A percentile compares a stretch with the other conserved stretches of the same genome.
phyloP scores from a whole-genome alignment of 2,329 filamentous ascomycete genomes.

The Hortaea sp. region DNA sequence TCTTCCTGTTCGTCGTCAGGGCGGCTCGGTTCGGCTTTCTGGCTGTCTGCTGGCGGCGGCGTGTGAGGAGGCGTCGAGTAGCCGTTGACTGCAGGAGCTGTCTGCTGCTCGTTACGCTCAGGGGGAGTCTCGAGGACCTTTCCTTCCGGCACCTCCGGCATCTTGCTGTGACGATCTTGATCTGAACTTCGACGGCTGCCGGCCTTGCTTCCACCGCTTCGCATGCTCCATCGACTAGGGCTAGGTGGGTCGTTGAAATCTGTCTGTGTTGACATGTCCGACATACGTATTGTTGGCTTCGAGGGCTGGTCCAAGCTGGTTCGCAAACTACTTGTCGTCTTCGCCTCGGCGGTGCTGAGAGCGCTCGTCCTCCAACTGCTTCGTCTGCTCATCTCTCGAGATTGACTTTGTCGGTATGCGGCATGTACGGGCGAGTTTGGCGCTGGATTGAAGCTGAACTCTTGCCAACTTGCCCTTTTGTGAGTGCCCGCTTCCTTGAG shows the following conservation, averaged over 20 bases:
- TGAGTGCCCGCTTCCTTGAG: constrained; percentile 82
- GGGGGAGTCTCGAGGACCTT: constrained; percentile 12
- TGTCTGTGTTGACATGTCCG: constrained; percentile 23
- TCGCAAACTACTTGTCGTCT: constrained; percentile 20
- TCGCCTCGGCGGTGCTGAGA: constrained; percentile 12
- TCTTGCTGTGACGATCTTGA: constrained; percentile 4
- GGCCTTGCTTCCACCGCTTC: constrained; percentile 11
- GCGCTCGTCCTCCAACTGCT: constrained; percentile 50
- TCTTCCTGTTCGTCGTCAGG: constrained; percentile 18
- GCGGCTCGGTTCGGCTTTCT: neutral
- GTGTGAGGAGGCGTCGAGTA: constrained; percentile 24
- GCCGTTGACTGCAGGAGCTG: constrained; percentile 15
- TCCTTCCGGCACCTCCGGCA: constrained; percentile 19
- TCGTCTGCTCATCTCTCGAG: constrained; percentile 36
- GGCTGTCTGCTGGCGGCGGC: constrained; percentile 9
- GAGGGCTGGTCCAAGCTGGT: constrained; percentile 17
- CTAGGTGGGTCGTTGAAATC: constrained; percentile 12
- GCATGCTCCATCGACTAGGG: constrained; percentile 9
- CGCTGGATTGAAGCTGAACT: constrained; percentile 72
- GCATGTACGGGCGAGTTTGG: constrained; percentile 61
- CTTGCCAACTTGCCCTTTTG: constrained; percentile 61
- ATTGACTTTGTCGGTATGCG: constrained; percentile 35
- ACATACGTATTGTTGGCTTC: constrained; percentile 12
- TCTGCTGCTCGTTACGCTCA: neutral
- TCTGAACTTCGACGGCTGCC: constrained; percentile 15